Conservation (phyloP, 352 stramenopile species). For the Blastocystis sp. region DNA sequence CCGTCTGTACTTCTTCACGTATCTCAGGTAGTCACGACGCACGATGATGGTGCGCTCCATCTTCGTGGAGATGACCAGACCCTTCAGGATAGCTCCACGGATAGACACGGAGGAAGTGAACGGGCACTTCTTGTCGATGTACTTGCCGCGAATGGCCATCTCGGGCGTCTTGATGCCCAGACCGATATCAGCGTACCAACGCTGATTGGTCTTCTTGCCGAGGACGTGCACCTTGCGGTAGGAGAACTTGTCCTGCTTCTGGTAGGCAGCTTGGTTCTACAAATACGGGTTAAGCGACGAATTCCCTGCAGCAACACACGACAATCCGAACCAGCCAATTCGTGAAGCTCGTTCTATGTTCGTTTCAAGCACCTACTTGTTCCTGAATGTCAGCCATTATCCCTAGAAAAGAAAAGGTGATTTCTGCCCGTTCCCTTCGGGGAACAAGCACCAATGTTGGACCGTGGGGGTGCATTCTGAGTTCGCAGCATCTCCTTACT, state of each 20-base stretch:
- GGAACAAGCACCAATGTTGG: neutral
- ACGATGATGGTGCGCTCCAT: conserved; percentile 99
- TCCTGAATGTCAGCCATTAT: conserved; percentile 65
- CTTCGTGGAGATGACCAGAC: conserved; percentile 97
- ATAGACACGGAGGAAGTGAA: no score
- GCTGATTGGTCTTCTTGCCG: conserved; percentile 73
- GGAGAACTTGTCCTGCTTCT: conserved; percentile 97
- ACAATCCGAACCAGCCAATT: no score
- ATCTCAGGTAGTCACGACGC: conserved; percentile 75
- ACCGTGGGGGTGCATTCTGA: neutral
- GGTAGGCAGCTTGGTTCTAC: conserved; percentile 96
- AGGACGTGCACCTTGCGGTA: conserved; percentile 98
- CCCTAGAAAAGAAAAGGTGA: conserved; percentile 56
- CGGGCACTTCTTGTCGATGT: no score
- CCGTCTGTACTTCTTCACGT: no score
- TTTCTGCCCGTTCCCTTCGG: neutral
- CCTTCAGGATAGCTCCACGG: conserved; percentile 70
- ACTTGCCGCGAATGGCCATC: no score
- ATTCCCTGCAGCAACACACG: no score
- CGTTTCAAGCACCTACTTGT: conserved; percentile 27
- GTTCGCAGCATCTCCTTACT: neutral
- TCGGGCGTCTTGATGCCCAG: no score
- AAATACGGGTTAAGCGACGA: conserved; percentile 2
- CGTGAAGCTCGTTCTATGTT: no score
- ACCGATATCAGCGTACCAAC: no score